Percentiles rank a stretch among this genome's conserved stretches.
These are phyloP conservation scores for Meyerozyma carpophila DNA, from an alignment of 1,139 yeast species.

Conservation along the genomic window DNA sequence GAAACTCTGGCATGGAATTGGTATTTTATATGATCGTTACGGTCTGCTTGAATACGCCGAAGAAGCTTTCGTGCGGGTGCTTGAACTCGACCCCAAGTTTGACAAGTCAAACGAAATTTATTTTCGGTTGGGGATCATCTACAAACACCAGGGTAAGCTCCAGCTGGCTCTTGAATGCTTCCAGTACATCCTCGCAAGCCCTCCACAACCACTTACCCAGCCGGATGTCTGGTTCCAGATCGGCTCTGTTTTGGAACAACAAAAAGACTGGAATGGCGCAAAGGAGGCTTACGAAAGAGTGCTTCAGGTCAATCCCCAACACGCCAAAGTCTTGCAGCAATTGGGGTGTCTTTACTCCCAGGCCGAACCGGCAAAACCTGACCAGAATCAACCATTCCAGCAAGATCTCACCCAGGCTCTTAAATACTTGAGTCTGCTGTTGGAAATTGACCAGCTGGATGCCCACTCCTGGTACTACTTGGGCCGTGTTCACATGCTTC, in stretches of 20 bases:
- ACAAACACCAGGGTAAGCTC: slow-evolving; percentile 88
- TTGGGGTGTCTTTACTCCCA: slow-evolving; percentile 94
- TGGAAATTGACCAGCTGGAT: slow-evolving; percentile 85
- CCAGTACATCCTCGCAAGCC: slow-evolving; percentile 81
- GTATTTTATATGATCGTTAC: slow-evolving; percentile 89
- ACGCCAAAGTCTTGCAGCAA: slow-evolving; percentile 93
- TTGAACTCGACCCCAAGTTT: slow-evolving; percentile 92
- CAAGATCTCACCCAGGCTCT: slow-evolving; percentile 83
- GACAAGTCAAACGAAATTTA: slow-evolving; percentile 96
- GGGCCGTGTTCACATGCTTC: slow-evolving; percentile 95
- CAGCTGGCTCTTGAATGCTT: slow-evolving; percentile 89
- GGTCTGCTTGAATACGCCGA: slow-evolving; percentile 96
- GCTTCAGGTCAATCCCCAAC: slow-evolving; percentile 82
- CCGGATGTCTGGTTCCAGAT: slow-evolving; percentile 98
- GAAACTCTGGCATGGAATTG: slow-evolving; percentile 97
- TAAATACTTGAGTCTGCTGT: slow-evolving; percentile 73
- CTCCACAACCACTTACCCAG: slow-evolving; percentile 93
- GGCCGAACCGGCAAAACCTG: slow-evolving; percentile 39
- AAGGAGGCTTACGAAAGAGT: slow-evolving; percentile 95
- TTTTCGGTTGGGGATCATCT: slow-evolving; percentile 93
- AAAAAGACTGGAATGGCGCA: slow-evolving; percentile 87
- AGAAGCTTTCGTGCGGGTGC: slow-evolving; percentile 93
- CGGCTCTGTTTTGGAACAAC: slow-evolving; percentile 92
- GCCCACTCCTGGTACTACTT: slow-evolving; percentile 97
- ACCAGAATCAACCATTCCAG: slow-evolving; percentile 18